These are phyloP conservation scores for Copromyces sp. DNA, from an alignment of 495 filamentous ascomycete genomes.

Conservation along the genomic window DNA sequence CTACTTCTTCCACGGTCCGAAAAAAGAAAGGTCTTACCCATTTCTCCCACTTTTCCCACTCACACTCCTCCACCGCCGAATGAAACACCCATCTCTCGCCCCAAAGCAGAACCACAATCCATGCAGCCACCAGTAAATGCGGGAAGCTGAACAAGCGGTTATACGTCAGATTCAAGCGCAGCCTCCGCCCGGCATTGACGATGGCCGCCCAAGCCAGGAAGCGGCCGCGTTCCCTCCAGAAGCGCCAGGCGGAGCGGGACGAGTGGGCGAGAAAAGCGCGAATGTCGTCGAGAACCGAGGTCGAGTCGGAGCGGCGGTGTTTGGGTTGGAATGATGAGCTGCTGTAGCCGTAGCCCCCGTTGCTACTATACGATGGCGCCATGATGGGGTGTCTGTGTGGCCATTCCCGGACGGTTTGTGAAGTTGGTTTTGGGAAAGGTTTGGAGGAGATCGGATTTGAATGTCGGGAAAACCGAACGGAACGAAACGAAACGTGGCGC, in stretches of 20 bases:
- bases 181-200: constrained; percentile 17
- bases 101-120: constrained; percentile 76
- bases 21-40: constrained; percentile 55
- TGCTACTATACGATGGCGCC: constrained; percentile 18
- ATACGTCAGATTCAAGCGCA: constrained; percentile 33
- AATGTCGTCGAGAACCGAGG: constrained; percentile 20
- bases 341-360: constrained; percentile 6
- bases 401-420: constrained; percentile 12
- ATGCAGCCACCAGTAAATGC: constrained; percentile 57
- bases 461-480: background rate
- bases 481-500: background rate
- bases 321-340: constrained; percentile 1
- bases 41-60: constrained; percentile 80
- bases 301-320: constrained; percentile 13
- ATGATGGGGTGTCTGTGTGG: constrained; percentile 11
- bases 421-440: background rate
- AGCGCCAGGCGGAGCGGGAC: constrained; percentile 21
- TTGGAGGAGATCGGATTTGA: background rate
- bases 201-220: constrained; percentile 19
- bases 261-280: constrained; percentile 18
- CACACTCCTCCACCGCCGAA: constrained; percentile 56
- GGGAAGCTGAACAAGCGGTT: constrained; percentile 46
- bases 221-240: constrained; percentile 30
- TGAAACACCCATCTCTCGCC: constrained; percentile 74
- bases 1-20: background rate